A percentile compares a stretch with the other conserved stretches of the same genome.
These are phyloP conservation scores for Flammula alnicola DNA, from an alignment of 1,284 basidiomycete species.

Conservation along the genomic window DNA sequence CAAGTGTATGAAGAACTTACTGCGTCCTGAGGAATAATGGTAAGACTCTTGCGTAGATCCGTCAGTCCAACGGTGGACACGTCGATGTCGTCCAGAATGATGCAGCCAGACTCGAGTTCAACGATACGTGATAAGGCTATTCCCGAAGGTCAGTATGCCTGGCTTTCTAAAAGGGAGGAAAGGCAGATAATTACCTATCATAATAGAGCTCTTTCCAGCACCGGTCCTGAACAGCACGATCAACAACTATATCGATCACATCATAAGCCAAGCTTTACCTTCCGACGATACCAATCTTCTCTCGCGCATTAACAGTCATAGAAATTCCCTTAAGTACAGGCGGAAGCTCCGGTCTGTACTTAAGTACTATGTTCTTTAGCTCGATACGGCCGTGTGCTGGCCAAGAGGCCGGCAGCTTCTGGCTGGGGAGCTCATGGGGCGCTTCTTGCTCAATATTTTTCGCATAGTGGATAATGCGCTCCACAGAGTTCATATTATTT, in stretches of 20 bases:
- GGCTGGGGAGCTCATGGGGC: conserved; percentile 64
- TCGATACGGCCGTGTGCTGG: conserved; percentile 66
- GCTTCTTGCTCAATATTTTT: conserved; percentile 81
- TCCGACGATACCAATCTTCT: conserved; percentile 90
- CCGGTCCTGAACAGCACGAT: conserved; percentile 55
- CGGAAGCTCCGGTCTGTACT: conserved; percentile 75
- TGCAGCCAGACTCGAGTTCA: conserved; percentile 68
- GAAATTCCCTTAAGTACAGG: conserved; percentile 71
- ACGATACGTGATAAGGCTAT: conserved; percentile 61
- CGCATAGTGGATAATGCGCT: conserved; percentile 83
- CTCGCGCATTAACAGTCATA: conserved; percentile 71
- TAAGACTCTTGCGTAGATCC: conserved; percentile 68
- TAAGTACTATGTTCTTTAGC: conserved; percentile 66
- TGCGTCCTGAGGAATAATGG: conserved; percentile 92
- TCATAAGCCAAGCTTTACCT: conserved; percentile 28
- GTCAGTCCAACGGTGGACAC: conserved; percentile 69
- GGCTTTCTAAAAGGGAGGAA: no score
- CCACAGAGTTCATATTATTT: conserved; percentile 92
- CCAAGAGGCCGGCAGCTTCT: conserved; percentile 68
- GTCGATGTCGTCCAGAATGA: conserved; percentile 69
- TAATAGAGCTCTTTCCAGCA: conserved; percentile 78
- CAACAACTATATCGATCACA: background rate
- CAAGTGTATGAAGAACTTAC: conserved; percentile 45
- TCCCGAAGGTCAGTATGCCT: conserved; percentile 1
- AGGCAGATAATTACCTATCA: conserved; percentile 47